Conservation (phyloP, 2,329 filamentous ascomycete genomes). For the Raffaelea ambrosiae region DNA sequence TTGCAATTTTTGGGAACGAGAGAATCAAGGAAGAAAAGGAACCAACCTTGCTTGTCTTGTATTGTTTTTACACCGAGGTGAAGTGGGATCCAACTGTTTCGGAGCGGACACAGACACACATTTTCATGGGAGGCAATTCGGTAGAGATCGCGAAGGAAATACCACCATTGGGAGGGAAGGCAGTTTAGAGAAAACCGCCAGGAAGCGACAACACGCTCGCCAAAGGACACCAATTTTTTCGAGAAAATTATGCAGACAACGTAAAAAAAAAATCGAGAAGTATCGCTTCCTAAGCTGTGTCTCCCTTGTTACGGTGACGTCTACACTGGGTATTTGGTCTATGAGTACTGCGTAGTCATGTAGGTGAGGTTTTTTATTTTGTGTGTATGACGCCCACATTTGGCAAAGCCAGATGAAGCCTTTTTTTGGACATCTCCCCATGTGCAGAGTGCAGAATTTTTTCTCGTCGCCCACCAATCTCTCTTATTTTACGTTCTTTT, state of each 20-base stretch:
- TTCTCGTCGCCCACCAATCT: too few species aligned
- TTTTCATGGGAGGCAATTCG: not conserved
- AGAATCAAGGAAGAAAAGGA: too few species aligned
- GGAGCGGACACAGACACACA: not conserved
- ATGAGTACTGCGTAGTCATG: too few species aligned
- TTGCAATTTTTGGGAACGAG: not conserved
- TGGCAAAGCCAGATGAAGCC: too few species aligned
- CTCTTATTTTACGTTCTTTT: too few species aligned
- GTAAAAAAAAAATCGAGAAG: slow-evolving; percentile 3
- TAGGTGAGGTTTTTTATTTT: too few species aligned
- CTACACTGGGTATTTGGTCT: too few species aligned
- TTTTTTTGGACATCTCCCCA: too few species aligned
- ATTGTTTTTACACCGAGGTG: not conserved
- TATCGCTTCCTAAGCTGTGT: not conserved
- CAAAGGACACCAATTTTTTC: not conserved
- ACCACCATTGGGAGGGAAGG: not conserved
- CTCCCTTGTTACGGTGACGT: too few species aligned
- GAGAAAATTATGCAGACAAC: slow-evolving; percentile 2
- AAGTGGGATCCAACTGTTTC: not conserved
- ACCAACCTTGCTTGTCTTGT: not conserved
- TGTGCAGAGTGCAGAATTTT: too few species aligned
- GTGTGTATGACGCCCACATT: too few species aligned
- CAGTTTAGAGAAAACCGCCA: slow-evolving; percentile 1
- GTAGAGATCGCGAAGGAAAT: not conserved
- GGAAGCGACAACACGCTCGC: slow-evolving; percentile 3